Conservation (phyloP, 495 filamentous ascomycete species). For the Aspergillus avenaceus region DNA sequence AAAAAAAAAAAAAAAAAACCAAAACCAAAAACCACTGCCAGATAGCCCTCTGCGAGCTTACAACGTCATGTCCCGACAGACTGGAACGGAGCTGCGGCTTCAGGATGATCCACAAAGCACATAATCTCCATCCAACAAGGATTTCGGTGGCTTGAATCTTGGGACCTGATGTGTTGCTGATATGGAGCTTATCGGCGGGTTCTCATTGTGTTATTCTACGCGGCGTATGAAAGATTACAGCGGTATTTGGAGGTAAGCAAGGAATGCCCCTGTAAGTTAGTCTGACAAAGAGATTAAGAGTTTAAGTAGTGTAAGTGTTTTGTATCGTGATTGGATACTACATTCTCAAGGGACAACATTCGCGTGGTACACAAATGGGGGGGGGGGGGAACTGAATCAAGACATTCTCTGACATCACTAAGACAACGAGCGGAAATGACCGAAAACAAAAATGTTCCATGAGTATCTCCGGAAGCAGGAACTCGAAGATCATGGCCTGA, state of each 20-base stretch:
- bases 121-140: constrained; percentile 6
- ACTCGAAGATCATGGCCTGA: background rate
- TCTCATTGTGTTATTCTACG: background rate
- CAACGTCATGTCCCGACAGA: constrained; percentile 27
- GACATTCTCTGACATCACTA: too few relatives aligned
- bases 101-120: constrained; percentile 22
- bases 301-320: background rate
- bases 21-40: too few relatives aligned
- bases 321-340: background rate
- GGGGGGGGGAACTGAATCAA: too few relatives aligned
- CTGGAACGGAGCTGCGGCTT: constrained; percentile 26
- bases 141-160: constrained; percentile 6
- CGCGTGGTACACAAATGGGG: too few relatives aligned
- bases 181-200: constrained; percentile 1
- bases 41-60: too few relatives aligned
- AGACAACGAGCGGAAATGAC: too few relatives aligned
- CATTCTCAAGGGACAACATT: too few relatives aligned
- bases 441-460: too few relatives aligned
- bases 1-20: background rate
- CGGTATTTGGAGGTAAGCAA: background rate
- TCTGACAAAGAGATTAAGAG: background rate
- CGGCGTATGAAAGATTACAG: background rate
- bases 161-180: constrained; percentile 1
- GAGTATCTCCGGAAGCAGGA: too few relatives aligned
- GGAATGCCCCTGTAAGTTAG: background rate